Evolutionary conservation across 257 asterid genomes (phyloP), one percentile per base, ranked within the genome.

Genomic region (Linaria vulgaris): DNA sequence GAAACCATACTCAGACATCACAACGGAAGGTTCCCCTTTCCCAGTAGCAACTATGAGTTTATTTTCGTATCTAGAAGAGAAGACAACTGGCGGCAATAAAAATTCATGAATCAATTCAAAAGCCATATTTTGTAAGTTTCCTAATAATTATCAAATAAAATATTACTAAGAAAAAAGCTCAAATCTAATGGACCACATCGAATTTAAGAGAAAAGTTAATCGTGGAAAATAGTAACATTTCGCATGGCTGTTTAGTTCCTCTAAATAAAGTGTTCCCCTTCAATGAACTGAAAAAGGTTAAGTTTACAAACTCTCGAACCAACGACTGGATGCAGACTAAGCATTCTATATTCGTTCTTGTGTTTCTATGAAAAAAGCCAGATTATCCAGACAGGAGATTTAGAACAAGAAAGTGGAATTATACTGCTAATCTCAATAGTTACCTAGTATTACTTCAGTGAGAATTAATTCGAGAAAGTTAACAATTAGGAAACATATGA

Each of bases 1-100:
- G 72, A 79, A 82, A 56, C 88, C 88, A 65, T 82, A 84, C 77
- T 82, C 84, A 22, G 79, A 77, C 88, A 79, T 81, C 75, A 84
- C 88, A 48, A 19, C 69, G 43, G 81, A 86, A 71, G 91, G 91
- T 58, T 82, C 83, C 51, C 91, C 91, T 80, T 82, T 84, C 49
- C 91, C 91, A 61, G 88, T 82, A 63, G 84, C 88, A 22, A 84
- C 78, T 44, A 84, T 64, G 67, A 84, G 63, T 67, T 82, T 88
- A 75, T 82, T 71, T 72, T 84, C 79, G 72, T 49, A 84, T 72
- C 88, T 84, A 52, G 15, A 72, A 41, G 21, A 61, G 38, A 65
- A 68, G 56, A 24, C 45, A 44, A 45, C 59, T 47, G 50, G 19
- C 24, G 24, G 49, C 9, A 56, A 23, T 44, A 37, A 41, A 25